Conservation (phyloP, 768 basidiomycete species). For the Favolaschia claudopus region DNA sequence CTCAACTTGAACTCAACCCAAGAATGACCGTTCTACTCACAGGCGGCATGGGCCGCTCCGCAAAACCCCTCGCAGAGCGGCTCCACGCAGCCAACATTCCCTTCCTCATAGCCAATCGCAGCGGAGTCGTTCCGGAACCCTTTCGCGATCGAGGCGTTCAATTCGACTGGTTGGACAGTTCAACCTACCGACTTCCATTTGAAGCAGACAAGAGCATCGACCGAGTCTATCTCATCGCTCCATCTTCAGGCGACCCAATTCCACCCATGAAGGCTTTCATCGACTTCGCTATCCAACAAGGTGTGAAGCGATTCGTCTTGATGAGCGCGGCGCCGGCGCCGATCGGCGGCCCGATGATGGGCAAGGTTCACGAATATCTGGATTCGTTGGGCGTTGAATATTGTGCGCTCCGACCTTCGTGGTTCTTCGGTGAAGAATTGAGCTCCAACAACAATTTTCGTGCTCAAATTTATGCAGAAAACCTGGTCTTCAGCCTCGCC, state of each 20-base stretch:
- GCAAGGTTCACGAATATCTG: constrained; percentile 45
- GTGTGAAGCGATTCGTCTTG: constrained; percentile 43
- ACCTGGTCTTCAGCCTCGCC: constrained; percentile 30
- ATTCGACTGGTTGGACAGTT: constrained; percentile 46
- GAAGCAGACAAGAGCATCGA: constrained; percentile 33
- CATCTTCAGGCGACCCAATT: constrained; percentile 24
- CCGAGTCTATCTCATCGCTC: constrained; percentile 40
- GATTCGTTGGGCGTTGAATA: constrained; percentile 40
- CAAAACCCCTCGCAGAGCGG: constrained; percentile 32
- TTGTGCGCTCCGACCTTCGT: constrained; percentile 43
- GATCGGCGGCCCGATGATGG: constrained; percentile 32
- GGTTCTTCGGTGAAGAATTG: constrained; percentile 48
- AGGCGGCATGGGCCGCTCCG: constrained; percentile 45
- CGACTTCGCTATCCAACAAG: constrained; percentile 39
- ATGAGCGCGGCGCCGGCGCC: constrained; percentile 34
- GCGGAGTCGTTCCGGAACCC: constrained; percentile 30
- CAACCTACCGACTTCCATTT: constrained; percentile 42
- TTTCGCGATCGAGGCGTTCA: constrained; percentile 36
- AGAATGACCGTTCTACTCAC: constrained; percentile 43
- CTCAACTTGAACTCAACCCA: neutral
- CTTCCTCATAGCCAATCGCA: constrained; percentile 39
- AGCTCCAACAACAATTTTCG: too few relatives aligned
- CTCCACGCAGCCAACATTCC: constrained; percentile 32
- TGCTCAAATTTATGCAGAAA: constrained; percentile 35
- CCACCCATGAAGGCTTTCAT: constrained; percentile 37